phyloP scores from a whole-genome alignment of 2,329 filamentous ascomycete genomes.

The Colletotrichum lupini region DNA sequence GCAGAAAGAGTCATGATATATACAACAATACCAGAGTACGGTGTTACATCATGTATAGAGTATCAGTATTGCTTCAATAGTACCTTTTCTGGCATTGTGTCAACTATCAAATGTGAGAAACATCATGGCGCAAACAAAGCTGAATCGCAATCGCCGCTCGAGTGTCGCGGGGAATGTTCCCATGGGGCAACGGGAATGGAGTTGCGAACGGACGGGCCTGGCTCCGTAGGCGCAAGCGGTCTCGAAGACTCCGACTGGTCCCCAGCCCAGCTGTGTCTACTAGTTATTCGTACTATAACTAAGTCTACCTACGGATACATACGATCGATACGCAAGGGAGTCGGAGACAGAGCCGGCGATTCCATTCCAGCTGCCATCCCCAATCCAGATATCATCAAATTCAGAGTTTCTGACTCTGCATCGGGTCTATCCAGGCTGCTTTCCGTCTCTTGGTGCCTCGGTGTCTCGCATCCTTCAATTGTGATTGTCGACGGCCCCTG shows the following conservation, averaged over 20 bases:
- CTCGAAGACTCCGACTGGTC: neutral
- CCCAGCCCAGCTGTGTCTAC: neutral
- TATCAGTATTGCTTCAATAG: neutral
- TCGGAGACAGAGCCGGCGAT: neutral
- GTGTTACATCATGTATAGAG: neutral
- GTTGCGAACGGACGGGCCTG: conserved; percentile 25
- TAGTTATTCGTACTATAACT: neutral
- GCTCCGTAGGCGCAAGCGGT: conserved; percentile 20
- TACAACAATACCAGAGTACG: neutral
- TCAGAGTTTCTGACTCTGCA: neutral
- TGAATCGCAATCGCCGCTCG: conserved; percentile 2
- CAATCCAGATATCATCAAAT: neutral
- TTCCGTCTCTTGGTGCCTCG: neutral
- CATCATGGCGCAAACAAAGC: conserved; percentile 31
- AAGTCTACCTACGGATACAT: neutral
- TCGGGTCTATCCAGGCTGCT: neutral
- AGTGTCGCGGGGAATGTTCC: conserved; percentile 4
- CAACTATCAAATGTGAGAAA: neutral
- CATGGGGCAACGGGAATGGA: neutral
- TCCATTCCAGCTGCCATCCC: conserved; percentile 19
- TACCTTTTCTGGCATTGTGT: neutral
- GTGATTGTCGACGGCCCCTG: neutral
- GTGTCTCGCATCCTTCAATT: conserved; percentile 1
- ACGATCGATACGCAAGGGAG: conserved; percentile 22
- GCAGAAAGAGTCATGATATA: conserved; percentile 33